Percentiles rank a stretch among this genome's conserved stretches.
These are phyloP conservation scores for Aspergillus kassunensis DNA, from an alignment of 495 filamentous ascomycete species.

Conservation along the genomic window DNA sequence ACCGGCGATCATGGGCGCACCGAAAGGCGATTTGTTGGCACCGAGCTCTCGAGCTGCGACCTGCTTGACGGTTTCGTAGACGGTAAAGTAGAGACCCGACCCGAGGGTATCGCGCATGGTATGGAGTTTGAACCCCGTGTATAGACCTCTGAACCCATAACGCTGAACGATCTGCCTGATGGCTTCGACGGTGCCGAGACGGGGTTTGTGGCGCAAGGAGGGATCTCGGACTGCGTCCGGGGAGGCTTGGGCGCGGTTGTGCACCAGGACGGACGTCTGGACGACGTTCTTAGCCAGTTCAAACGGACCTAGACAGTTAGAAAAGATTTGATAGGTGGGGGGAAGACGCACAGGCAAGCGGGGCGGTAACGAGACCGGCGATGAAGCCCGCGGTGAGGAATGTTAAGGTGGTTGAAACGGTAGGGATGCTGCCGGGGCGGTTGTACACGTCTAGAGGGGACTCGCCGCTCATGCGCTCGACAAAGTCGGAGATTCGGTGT, in stretches of 20 bases:
- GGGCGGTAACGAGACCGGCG: slow-evolving; percentile 74
- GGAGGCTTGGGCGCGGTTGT: slow-evolving; percentile 58
- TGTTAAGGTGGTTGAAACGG: slow-evolving; percentile 62
- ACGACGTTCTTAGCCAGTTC: slow-evolving; percentile 91
- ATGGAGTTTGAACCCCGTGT: slow-evolving; percentile 82
- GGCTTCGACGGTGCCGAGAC: slow-evolving; percentile 76
- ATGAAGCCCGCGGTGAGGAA: slow-evolving; percentile 76
- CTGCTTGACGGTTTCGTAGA: slow-evolving; percentile 89
- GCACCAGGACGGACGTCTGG: slow-evolving; percentile 83
- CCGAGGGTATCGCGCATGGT: slow-evolving; percentile 82
- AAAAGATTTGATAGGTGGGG: not conserved
- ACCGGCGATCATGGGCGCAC: slow-evolving; percentile 42
- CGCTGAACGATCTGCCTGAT: slow-evolving; percentile 74
- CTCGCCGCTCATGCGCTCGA: slow-evolving; percentile 53
- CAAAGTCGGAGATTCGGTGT: slow-evolving; percentile 57
- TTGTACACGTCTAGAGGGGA: slow-evolving; percentile 71
- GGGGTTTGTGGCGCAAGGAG: slow-evolving; percentile 64
- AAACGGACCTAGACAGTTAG: slow-evolving; percentile 65
- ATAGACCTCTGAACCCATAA: slow-evolving; percentile 72
- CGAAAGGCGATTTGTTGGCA: slow-evolving; percentile 35
- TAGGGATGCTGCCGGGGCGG: slow-evolving; percentile 64
- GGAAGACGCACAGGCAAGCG: slow-evolving; percentile 71
- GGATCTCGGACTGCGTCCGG: slow-evolving; percentile 52
- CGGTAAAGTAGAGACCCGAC: slow-evolving; percentile 84
- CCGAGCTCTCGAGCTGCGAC: slow-evolving; percentile 59